These are phyloP conservation scores for Saccharomycopsis javanensis DNA, from an alignment of 805 yeast genomes.

Conservation along the genomic window DNA sequence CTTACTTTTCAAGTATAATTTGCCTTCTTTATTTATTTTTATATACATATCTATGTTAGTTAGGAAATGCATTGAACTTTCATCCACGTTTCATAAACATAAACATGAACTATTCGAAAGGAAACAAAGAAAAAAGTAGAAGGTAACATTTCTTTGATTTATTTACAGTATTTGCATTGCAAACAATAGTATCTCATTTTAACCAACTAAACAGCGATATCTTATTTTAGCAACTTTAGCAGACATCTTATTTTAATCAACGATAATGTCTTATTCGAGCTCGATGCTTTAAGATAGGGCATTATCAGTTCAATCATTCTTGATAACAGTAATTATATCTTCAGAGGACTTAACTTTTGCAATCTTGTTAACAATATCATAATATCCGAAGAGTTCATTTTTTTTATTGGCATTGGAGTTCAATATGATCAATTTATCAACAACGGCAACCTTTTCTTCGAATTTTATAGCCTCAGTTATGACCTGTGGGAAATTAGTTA, in stretches of 20 bases:
- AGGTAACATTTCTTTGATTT: not conserved
- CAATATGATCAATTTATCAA: slow-evolving; percentile 5
- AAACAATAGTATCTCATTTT: too few species aligned
- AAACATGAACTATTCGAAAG: not conserved
- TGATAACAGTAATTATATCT: not conserved
- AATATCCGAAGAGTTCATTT: slow-evolving; percentile 12
- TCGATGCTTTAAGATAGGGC: too few species aligned
- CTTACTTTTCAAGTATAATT: not conserved
- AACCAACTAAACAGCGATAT: too few species aligned
- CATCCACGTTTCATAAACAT: not conserved
- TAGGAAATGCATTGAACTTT: not conserved
- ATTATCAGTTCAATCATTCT: not conserved
- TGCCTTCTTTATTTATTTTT: not conserved
- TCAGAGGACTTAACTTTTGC: not conserved
- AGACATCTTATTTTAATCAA: too few species aligned
- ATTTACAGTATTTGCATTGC: slow-evolving; percentile 3
- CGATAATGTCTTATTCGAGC: too few species aligned
- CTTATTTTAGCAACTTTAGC: too few species aligned
- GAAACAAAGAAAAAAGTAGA: not conserved
- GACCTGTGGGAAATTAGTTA: slow-evolving; percentile 13
- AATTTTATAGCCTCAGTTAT: slow-evolving; percentile 18
- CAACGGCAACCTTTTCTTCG: slow-evolving; percentile 16
- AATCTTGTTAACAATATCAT: slow-evolving; percentile 15
- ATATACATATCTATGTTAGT: not conserved
- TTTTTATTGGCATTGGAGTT: not conserved